Evolutionary conservation across 2,329 filamentous ascomycete genomes (phyloP).

Genomic region (Byssochlamys sp.): DNA sequence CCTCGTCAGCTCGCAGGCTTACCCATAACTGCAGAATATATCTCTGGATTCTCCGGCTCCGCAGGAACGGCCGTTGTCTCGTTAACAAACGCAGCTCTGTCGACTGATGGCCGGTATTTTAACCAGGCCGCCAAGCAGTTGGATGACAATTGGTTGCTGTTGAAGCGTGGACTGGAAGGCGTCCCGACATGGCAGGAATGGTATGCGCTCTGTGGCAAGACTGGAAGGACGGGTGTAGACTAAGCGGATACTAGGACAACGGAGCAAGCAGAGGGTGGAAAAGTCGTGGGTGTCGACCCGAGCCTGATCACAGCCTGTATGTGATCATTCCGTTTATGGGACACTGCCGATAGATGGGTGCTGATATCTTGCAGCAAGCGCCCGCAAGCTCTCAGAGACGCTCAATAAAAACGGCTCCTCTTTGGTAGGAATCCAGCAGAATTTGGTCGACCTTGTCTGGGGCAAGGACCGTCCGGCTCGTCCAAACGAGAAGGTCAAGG

Average conservation of each 20-base stretch:
- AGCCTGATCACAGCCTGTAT: slow-evolving; percentile 65
- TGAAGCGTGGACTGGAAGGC: slow-evolving; percentile 88
- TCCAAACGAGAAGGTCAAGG: slow-evolving; percentile 65
- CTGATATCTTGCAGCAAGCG: slow-evolving; percentile 41
- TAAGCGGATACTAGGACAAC: slow-evolving; percentile 44
- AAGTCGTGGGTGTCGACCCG: slow-evolving; percentile 82
- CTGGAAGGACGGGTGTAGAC: slow-evolving; percentile 2
- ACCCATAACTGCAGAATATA: slow-evolving; percentile 51
- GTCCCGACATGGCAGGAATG: slow-evolving; percentile 97
- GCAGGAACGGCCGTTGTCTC: slow-evolving; percentile 88
- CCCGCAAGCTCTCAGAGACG: slow-evolving; percentile 69
- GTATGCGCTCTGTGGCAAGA: slow-evolving; percentile 37
- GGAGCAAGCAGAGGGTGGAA: slow-evolving; percentile 75
- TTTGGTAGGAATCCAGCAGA: slow-evolving; percentile 64
- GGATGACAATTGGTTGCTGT: slow-evolving; percentile 77
- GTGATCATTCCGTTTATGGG: slow-evolving; percentile 11
- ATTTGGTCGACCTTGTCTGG: slow-evolving; percentile 90
- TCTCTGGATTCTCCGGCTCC: slow-evolving; percentile 89
- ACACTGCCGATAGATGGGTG: slow-evolving; percentile 1
- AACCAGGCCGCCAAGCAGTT: slow-evolving; percentile 89
- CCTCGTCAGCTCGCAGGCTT: slow-evolving; percentile 2
- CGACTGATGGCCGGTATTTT: slow-evolving; percentile 95
- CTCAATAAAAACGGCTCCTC: slow-evolving; percentile 76
- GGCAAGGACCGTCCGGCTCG: slow-evolving; percentile 59
- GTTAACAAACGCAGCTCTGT: slow-evolving; percentile 72